Percentiles rank a stretch among this genome's conserved stretches.
Evolutionary conservation across 2,329 filamentous ascomycete species (phyloP).

Genomic region (Sclerotinia trifoliorum): DNA sequence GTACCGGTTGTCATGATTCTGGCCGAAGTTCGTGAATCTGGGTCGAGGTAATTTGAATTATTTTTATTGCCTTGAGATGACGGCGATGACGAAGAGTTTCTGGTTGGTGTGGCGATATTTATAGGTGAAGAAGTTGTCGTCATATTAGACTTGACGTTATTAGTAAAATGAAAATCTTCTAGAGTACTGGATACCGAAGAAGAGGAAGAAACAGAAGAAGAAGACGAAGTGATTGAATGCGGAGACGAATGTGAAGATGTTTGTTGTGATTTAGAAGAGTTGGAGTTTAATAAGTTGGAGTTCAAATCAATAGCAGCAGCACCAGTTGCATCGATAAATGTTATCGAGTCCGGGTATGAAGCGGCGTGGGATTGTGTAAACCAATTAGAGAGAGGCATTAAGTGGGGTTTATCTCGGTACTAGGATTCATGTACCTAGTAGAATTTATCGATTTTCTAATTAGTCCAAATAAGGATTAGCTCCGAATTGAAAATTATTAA

Average conservation of each 20-base stretch:
- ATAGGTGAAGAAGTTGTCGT: conserved; percentile 39
- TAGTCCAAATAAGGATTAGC: not conserved
- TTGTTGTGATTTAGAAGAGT: conserved; percentile 14
- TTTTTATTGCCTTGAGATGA: conserved; percentile 41
- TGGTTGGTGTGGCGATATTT: conserved; percentile 39
- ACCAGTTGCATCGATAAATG: conserved; percentile 3
- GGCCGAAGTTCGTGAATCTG: conserved; percentile 46
- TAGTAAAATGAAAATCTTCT: not conserved
- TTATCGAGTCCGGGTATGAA: conserved; percentile 11
- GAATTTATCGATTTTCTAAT: not conserved
- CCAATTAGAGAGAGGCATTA: conserved; percentile 19
- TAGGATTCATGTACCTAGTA: not conserved
- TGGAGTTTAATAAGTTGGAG: conserved; percentile 9
- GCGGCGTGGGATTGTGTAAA: conserved; percentile 20
- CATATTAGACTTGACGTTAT: conserved; percentile 33
- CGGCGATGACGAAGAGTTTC: conserved; percentile 41
- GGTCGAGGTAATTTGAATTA: conserved; percentile 33
- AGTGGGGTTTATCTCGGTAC: not conserved
- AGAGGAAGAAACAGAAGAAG: not conserved
- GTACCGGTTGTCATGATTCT: conserved; percentile 51
- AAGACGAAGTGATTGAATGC: not conserved
- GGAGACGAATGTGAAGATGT: conserved; percentile 17
- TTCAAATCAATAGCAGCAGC: not conserved
- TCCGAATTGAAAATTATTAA: not conserved
- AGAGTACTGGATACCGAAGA: not conserved